Evolutionary conservation across 2,329 filamentous ascomycete species (phyloP).

Genomic region (Blastomyces parvus): DNA sequence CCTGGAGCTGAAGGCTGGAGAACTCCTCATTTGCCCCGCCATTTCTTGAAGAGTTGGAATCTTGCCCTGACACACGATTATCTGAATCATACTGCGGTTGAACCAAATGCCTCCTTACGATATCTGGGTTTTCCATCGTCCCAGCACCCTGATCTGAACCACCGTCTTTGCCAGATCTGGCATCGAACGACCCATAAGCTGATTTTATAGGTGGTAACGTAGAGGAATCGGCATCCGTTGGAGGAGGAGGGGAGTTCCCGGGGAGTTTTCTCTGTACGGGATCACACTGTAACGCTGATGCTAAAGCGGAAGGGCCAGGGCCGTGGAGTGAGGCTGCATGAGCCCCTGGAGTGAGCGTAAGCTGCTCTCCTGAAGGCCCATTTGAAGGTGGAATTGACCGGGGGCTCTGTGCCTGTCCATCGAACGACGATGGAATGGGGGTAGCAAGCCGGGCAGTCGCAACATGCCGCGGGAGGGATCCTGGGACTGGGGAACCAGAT

Average conservation of each 20-base stretch:
- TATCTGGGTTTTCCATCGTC: constrained; percentile 79
- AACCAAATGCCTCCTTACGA: constrained; percentile 81
- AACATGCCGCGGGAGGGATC: constrained; percentile 41
- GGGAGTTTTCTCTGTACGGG: constrained; percentile 45
- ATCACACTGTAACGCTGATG: constrained; percentile 72
- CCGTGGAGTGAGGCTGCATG: constrained; percentile 55
- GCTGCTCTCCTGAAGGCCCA: constrained; percentile 44
- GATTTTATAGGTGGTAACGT: constrained; percentile 57
- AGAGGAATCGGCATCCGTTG: constrained; percentile 20
- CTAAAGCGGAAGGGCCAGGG: constrained; percentile 77
- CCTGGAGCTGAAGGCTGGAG: constrained; percentile 84
- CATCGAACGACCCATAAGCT: constrained; percentile 80
- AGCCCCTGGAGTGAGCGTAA: constrained; percentile 53
- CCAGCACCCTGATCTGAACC: constrained; percentile 42
- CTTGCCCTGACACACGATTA: constrained; percentile 22
- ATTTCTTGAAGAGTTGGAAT: constrained; percentile 19
- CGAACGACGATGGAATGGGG: constrained; percentile 42
- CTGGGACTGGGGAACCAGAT: constrained; percentile 30
- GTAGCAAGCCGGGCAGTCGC: constrained; percentile 49
- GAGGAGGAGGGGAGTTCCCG: constrained; percentile 36
- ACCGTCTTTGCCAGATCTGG: constrained; percentile 46
- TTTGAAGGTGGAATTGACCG: constrained; percentile 37
- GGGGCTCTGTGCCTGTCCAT: constrained; percentile 38
- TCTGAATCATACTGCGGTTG: constrained; percentile 46
- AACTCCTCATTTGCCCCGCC: constrained; percentile 64